phyloP scores from a whole-genome alignment of 129 eudicot genomes.

The Artemisia tridentata region DNA sequence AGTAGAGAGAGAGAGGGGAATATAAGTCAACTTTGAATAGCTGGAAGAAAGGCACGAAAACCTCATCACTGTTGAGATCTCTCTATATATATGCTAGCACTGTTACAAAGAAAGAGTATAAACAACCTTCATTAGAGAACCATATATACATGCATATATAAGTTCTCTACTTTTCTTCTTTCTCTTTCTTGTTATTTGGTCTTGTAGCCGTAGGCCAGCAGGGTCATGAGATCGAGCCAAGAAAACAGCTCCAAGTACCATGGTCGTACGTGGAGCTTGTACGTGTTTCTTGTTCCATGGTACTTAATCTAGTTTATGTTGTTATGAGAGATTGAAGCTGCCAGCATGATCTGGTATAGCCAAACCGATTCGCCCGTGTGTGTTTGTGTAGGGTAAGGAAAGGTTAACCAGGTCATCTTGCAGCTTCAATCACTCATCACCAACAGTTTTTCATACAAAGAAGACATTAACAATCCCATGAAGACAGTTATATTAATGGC shows the following conservation, averaged over 20 bases:
- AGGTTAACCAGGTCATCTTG: conserved; percentile 57
- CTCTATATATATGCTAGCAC: conserved; percentile 37
- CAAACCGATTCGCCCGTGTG: background rate
- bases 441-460: conserved; percentile 38
- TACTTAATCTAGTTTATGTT: conserved; percentile 27
- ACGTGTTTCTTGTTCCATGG: conserved; percentile 9
- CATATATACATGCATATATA: conserved; percentile 18
- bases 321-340: conserved; percentile 67
- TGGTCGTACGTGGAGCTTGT: too few relatives aligned
- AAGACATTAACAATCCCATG: background rate
- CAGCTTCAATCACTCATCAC: conserved; percentile 65
- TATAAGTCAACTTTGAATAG: conserved; percentile 52
- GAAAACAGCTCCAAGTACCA: too few relatives aligned
- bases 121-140: background rate
- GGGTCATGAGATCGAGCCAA: too few relatives aligned
- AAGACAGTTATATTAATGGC: background rate
- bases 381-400: conserved; percentile 11
- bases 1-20: conserved; percentile 34
- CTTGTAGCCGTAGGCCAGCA: background rate
- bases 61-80: conserved; percentile 40
- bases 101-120: conserved; percentile 25
- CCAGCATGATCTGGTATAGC: conserved; percentile 63
- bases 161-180: conserved; percentile 17
- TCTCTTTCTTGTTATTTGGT: background rate
- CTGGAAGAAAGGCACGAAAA: conserved; percentile 45